Conservation (phyloP, 75 land plant genomes). For the Sequoia sempervirens region DNA sequence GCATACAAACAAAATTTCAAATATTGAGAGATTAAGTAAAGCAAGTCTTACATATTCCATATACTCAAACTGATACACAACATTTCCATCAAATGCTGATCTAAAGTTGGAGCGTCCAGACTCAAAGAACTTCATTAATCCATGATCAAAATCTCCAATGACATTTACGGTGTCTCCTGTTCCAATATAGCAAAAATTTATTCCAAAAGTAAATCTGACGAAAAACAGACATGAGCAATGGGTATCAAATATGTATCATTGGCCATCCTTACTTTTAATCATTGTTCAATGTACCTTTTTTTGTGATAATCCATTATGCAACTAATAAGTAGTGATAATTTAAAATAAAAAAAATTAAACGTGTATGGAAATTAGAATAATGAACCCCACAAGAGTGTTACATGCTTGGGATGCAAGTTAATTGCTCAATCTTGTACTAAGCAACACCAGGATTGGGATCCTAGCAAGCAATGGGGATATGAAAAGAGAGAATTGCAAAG, state of each 20-base stretch:
- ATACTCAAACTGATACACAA: constrained; percentile 95
- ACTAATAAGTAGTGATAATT: not conserved
- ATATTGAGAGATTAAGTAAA: not conserved
- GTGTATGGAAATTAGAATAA: not conserved
- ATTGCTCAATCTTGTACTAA: not conserved
- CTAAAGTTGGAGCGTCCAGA: constrained; percentile 80
- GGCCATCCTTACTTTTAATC: not conserved
- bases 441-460: not conserved
- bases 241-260: not conserved
- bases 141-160: constrained; percentile 86
- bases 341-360: not conserved
- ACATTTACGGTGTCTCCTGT: constrained; percentile 87
- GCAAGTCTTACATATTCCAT: constrained; percentile 89
- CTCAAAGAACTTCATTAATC: constrained; percentile 75
- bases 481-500: not conserved
- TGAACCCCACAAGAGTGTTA: not conserved
- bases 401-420: not conserved
- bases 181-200: not conserved
- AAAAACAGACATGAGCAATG: not conserved
- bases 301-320: not conserved
- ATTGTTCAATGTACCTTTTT: not conserved
- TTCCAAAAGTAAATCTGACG: not conserved
- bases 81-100: constrained; percentile 86
- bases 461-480: not conserved
- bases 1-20: not conserved